A percentile compares a stretch with the other conserved stretches of the same genome.
Evolutionary conservation across 2,329 filamentous ascomycete species (phyloP).

Genomic region (Leptographium wingfieldii): DNA sequence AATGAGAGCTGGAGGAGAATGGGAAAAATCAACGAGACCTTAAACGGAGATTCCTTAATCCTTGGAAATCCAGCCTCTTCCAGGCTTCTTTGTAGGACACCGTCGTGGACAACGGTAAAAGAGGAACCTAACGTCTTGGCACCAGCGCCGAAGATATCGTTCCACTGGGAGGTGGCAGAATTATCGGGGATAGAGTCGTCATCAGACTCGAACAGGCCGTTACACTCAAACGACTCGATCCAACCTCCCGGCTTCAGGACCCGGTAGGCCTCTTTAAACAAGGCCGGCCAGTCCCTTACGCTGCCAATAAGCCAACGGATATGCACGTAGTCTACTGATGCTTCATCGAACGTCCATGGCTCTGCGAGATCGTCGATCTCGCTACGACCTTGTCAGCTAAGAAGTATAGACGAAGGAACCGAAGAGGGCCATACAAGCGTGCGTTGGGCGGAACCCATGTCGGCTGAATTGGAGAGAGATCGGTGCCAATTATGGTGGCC

Average conservation of each 20-base stretch:
- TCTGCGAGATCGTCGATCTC: conserved; percentile 49
- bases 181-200: conserved; percentile 13
- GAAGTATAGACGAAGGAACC: not conserved
- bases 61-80: too few species aligned
- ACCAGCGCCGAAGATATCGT: conserved; percentile 4
- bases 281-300: conserved; percentile 36
- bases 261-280: conserved; percentile 34
- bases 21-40: too few species aligned
- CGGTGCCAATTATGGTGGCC: not conserved
- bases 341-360: conserved; percentile 31
- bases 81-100: not conserved
- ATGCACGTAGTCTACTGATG: conserved; percentile 44
- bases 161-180: conserved; percentile 14
- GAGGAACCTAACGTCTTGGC: not conserved
- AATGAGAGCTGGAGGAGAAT: not conserved
- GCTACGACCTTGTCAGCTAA: not conserved
- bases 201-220: conserved; percentile 12
- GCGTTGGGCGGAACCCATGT: not conserved
- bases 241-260: conserved; percentile 39
- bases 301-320: conserved; percentile 39
- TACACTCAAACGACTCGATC: conserved; percentile 14
- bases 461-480: not conserved
- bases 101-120: not conserved
- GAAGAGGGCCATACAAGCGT: not conserved
- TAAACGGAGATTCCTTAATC: too few species aligned